Percentiles rank a stretch among this genome's conserved stretches.
Conservation (phyloP, 129 eudicot genomes). For the Flaveria robusta region DNA sequence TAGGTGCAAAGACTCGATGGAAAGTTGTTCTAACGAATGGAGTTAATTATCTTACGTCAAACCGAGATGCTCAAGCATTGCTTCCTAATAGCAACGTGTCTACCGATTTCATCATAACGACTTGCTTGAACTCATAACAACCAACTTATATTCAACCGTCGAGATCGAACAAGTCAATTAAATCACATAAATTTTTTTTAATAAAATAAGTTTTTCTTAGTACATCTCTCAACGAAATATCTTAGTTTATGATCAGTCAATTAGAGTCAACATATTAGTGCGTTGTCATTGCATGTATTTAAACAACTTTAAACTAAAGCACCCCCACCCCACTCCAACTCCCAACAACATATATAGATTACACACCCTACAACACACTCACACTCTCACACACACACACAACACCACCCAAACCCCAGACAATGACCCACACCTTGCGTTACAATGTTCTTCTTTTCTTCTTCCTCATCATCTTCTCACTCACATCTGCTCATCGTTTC, state of each 20-base stretch:
- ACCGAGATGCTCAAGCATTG: neutral
- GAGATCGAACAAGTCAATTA: neutral
- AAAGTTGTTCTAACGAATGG: too few species aligned
- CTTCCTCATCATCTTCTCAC: constrained; percentile 41
- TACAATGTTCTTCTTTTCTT: constrained; percentile 37
- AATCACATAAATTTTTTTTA: too few species aligned
- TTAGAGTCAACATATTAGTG: constrained; percentile 28
- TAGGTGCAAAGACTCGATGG: too few species aligned
- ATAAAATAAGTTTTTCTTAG: too few species aligned
- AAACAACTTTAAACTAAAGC: constrained; percentile 25
- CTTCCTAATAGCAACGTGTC: constrained; percentile 29
- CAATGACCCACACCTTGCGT: constrained; percentile 57
- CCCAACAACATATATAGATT: constrained; percentile 49
- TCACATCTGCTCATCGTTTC: constrained; percentile 53
- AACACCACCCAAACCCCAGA: constrained; percentile 25
- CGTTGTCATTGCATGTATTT: constrained; percentile 39
- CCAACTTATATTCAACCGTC: neutral
- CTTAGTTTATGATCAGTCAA: constrained; percentile 24
- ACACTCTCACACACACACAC: constrained; percentile 17
- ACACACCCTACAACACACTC: constrained; percentile 16
- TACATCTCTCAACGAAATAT: neutral
- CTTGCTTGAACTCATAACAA: constrained; percentile 6
- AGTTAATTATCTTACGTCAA: too few species aligned
- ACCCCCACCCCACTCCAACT: constrained; percentile 37
- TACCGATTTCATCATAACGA: neutral